Evolutionary conservation across 2,329 filamentous ascomycete genomes (phyloP), one percentile per base, ranked within the genome.

Genomic region (Allantophomopsis lycopodina): DNA sequence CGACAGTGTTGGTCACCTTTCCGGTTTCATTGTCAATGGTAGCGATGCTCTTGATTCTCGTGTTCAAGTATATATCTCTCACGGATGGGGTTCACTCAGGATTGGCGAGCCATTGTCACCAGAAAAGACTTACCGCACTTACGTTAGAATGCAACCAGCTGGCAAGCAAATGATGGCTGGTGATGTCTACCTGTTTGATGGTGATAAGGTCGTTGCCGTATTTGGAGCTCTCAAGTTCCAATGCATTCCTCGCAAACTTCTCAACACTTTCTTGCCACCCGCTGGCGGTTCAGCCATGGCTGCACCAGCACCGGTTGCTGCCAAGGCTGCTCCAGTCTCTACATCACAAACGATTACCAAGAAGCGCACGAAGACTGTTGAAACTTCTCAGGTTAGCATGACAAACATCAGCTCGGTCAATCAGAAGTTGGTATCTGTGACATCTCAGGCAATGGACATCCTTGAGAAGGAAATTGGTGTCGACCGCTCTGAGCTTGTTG

Each of bases 201-300:
- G 45, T 8, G 47, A 50, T 21, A 43, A 42, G 20, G 47, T 56
- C 35, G 42, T 55, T 17, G 54, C 44, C 28, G 44, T 50, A 39
- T 44, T 50, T 28, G 42, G 42, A 4, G 50, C 47, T 17, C 38
- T 55, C 6, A 52, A 53, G 36, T 55, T 54, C 35, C 51, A 53
- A 28, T 50, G 49, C 42, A 50, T 53, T 39, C 48, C 78, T 30
- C 76, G 79, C 50, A 71, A 72, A 66, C 82, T 79, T 15, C 64
- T 83, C 43, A 79, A 80, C 62, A 69, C 76, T 48, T 70, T 83
- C 55, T 61, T 83, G 45, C 77, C 79, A 40, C 76, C 76, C 2
- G 63, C 67, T 36, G 71, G 71, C 44, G 60, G 57, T 32, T 10
- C 23, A 3, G 56, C 60, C 16, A 57, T 60, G 33, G 54, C 57